Percentiles rank a stretch among this genome's conserved stretches.
Conservation (phyloP, 202 grass and related monocot genomes). For the Tripidium arundinaceum region DNA sequence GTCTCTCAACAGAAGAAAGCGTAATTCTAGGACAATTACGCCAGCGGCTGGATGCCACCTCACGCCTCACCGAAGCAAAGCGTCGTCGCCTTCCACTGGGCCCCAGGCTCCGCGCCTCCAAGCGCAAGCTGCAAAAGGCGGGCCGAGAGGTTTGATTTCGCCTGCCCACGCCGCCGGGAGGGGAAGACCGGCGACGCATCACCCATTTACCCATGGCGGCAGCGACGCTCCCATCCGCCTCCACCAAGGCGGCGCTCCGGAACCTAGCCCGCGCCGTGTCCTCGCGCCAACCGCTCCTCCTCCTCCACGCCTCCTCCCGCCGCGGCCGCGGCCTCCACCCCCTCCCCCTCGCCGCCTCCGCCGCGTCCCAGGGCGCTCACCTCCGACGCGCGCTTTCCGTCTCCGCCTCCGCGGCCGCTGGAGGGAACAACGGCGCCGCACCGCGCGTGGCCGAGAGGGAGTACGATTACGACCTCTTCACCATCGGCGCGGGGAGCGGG, state of each 20-base stretch:
- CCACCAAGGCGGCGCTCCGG: neutral
- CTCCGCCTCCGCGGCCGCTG: neutral
- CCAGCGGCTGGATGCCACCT: constrained; percentile 7
- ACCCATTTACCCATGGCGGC: neutral
- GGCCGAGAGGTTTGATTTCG: constrained; percentile 5
- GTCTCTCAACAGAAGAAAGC: neutral
- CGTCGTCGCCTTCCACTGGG: neutral
- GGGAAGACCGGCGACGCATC: no score
- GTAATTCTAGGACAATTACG: no score
- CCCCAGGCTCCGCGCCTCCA: neutral
- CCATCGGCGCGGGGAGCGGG: constrained; percentile 74
- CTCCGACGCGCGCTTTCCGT: constrained; percentile 14
- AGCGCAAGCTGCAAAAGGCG: neutral
- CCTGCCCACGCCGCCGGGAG: neutral
- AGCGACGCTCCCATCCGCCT: neutral
- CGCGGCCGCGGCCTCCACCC: neutral
- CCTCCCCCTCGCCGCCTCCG: neutral
- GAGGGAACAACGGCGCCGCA: constrained; percentile 10
- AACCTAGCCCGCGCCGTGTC: constrained; percentile 9
- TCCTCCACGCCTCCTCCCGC: constrained; percentile 22
- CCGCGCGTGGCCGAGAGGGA: neutral
- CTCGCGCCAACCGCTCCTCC: neutral
- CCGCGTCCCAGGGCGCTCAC: neutral
- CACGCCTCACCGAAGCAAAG: constrained; percentile 16
- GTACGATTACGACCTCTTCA: constrained; percentile 79